These are phyloP conservation scores for Vicia faba DNA, from an alignment of 306 rosid species.

Conservation along the genomic window DNA sequence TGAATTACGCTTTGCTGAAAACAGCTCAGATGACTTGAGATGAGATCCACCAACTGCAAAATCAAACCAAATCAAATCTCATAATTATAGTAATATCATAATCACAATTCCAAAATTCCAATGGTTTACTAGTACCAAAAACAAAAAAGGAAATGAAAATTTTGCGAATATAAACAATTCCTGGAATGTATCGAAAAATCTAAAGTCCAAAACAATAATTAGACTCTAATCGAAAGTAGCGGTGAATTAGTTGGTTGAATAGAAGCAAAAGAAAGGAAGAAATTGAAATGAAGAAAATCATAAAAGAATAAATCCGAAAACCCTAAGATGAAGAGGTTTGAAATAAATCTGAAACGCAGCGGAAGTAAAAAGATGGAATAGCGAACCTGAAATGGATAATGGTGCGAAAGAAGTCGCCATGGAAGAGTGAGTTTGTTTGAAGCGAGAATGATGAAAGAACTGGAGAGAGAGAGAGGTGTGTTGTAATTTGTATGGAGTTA, in stretches of 20 bases:
- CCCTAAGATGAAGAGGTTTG: constrained; percentile 14
- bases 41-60: constrained; percentile 58
- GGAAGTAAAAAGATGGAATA: not conserved
- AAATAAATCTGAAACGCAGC: not conserved
- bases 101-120: not conserved
- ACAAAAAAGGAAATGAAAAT: too few relatives aligned
- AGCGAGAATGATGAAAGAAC: not conserved
- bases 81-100: not conserved
- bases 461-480: not conserved
- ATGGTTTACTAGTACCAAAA: too few relatives aligned
- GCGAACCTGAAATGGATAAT: constrained; percentile 44
- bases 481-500: not conserved
- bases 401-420: constrained; percentile 74
- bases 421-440: not conserved
- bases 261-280: not conserved
- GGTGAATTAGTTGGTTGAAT: too few relatives aligned
- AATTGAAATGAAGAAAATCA: too few relatives aligned
- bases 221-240: not conserved
- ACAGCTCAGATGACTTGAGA: constrained; percentile 54
- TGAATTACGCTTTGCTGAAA: constrained; percentile 45
- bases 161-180: not conserved
- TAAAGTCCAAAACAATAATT: not conserved
- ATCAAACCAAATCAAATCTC: not conserved
- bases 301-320: not conserved
- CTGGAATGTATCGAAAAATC: not conserved